Conservation (phyloP, 352 stramenopile species). For the Pythium rhizo-oryzae region DNA sequence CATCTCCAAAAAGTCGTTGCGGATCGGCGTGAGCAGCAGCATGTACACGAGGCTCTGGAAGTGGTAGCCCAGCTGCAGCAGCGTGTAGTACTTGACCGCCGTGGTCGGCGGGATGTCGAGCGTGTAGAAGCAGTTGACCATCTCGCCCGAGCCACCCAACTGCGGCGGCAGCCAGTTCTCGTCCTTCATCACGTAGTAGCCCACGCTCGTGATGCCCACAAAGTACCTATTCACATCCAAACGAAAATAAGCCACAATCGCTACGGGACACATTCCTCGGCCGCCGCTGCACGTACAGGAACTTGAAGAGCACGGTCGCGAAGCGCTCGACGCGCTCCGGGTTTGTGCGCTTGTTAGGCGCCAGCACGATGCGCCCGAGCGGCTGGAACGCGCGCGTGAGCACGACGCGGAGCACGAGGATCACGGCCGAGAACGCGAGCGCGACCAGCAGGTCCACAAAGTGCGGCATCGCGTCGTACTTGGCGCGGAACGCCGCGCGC, state of each 20-base stretch:
- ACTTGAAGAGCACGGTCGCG: conserved; percentile 68
- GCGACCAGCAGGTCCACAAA: conserved; percentile 42
- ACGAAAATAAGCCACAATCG: background rate
- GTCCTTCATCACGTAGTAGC: conserved; percentile 52
- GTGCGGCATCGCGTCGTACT: conserved; percentile 48
- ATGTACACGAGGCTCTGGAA: conserved; percentile 60
- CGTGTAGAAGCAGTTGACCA: conserved; percentile 36
- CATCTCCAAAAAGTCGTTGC: conserved; percentile 69
- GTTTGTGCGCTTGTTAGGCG: conserved; percentile 49
- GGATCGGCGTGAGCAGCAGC: conserved; percentile 56
- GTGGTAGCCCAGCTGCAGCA: conserved; percentile 63
- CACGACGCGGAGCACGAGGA: conserved; percentile 48
- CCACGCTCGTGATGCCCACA: conserved; percentile 43
- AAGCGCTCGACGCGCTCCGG: conserved; percentile 61
- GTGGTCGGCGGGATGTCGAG: conserved; percentile 36
- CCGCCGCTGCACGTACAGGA: conserved; percentile 31
- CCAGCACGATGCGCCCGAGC: conserved; percentile 44
- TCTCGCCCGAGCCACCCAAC: conserved; percentile 42
- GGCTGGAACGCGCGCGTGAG: conserved; percentile 41
- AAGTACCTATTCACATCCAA: conserved; percentile 32
- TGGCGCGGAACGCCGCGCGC: conserved; percentile 31
- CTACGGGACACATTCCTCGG: too few species aligned
- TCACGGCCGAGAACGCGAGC: conserved; percentile 33
- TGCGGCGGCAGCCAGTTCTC: conserved; percentile 49
- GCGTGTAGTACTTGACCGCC: conserved; percentile 48